These are phyloP conservation scores for Hibiscus tridactylites DNA, from an alignment of 345 rosid species.

Conservation along the genomic window DNA sequence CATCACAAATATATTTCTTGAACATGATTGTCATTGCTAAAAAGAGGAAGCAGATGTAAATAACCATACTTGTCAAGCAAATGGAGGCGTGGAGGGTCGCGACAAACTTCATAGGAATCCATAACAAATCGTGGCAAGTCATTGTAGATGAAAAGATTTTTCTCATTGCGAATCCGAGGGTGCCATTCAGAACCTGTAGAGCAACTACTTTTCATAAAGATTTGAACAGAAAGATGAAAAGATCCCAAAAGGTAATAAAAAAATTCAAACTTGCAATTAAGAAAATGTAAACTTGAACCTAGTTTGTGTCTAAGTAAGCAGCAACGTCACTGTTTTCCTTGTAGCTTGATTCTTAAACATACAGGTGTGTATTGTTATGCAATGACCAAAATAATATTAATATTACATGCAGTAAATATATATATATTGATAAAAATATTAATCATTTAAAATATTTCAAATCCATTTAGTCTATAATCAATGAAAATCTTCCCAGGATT, in stretches of 20 bases:
- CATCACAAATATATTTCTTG: not conserved
- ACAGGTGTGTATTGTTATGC: not conserved
- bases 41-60: not conserved
- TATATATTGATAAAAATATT: not conserved
- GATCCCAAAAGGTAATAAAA: not conserved
- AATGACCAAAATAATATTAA: not conserved
- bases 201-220: constrained; percentile 31
- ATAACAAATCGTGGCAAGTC: constrained; percentile 78
- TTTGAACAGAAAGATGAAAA: constrained; percentile 16
- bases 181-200: constrained; percentile 89
- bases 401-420: not conserved
- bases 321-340: not conserved
- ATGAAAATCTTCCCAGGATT: not conserved
- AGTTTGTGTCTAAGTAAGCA: too few relatives aligned
- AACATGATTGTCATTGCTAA: not conserved
- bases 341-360: not conserved
- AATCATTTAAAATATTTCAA: not conserved
- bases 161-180: constrained; percentile 51
- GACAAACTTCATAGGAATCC: constrained; percentile 89
- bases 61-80: constrained; percentile 78
- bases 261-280: not conserved
- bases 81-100: constrained; percentile 75
- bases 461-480: not conserved
- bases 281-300: not conserved
- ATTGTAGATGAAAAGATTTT: constrained; percentile 66